phyloP scores from a whole-genome alignment of 371 early-diverging fungal genomes.

The Mucor sp. region DNA sequence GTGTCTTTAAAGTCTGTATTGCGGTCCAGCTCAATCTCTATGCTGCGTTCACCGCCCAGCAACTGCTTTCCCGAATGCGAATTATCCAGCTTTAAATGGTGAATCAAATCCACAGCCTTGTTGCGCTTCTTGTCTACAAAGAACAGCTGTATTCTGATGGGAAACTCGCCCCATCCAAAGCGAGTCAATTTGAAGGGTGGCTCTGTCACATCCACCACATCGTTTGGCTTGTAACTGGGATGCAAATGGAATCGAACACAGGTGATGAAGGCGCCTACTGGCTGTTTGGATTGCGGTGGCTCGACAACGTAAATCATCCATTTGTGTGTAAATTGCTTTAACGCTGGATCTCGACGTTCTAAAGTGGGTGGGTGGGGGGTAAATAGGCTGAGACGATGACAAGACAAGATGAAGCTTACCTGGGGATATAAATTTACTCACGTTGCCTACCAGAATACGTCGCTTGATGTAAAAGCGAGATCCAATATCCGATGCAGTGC shows the following conservation, averaged over 20 bases:
- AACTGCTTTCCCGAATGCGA: constrained; percentile 70
- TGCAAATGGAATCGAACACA: constrained; percentile 88
- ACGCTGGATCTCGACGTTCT: constrained; percentile 64
- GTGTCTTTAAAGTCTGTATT: constrained; percentile 70
- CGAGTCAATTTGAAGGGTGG: constrained; percentile 85
- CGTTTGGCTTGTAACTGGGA: constrained; percentile 86
- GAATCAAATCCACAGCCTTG: constrained; percentile 84
- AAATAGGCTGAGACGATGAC: too few relatives aligned
- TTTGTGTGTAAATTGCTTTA: constrained; percentile 73
- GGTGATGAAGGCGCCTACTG: constrained; percentile 69
- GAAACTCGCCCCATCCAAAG: constrained; percentile 95
- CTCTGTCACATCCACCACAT: constrained; percentile 78
- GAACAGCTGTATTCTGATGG: constrained; percentile 78
- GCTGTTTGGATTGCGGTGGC: constrained; percentile 51
- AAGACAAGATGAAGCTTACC: constrained; percentile 29
- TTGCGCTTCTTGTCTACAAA: constrained; percentile 80
- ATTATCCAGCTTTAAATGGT: constrained; percentile 82
- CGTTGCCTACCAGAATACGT: constrained; percentile 83
- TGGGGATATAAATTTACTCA: constrained; percentile 71
- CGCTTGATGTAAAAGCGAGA: constrained; percentile 88
- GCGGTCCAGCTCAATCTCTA: constrained; percentile 85
- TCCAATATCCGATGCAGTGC: constrained; percentile 48
- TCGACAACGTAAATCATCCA: constrained; percentile 91
- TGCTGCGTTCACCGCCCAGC: constrained; percentile 70
- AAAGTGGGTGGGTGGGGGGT: background rate